Conservation (phyloP, 805 yeast genomes). For the Myxozyma geophila region DNA sequence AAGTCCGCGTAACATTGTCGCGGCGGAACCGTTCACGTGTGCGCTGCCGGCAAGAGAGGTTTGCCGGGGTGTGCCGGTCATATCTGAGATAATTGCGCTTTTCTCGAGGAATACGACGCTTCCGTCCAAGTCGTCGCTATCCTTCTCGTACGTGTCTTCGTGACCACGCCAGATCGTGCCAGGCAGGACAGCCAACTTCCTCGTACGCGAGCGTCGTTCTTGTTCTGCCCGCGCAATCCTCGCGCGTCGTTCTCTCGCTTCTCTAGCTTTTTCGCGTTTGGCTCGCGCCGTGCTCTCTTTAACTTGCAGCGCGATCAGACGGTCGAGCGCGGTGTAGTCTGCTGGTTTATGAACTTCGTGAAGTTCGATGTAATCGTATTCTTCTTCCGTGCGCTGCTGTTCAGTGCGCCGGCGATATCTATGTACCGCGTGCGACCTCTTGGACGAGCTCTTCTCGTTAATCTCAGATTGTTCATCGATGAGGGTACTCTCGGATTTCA, state of each 20-base stretch:
- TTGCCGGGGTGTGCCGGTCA: neutral
- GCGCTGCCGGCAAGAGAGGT: neutral
- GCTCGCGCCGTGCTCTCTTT: conserved; percentile 19
- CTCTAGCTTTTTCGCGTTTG: conserved; percentile 1
- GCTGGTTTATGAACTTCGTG: conserved; percentile 21
- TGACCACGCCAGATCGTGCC: neutral
- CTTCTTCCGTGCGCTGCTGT: conserved; percentile 7
- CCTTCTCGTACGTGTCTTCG: neutral
- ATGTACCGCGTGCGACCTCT: neutral
- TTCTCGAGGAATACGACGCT: conserved; percentile 18
- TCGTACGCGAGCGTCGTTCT: conserved; percentile 2
- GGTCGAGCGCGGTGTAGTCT: conserved; percentile 14
- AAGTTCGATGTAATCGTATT: conserved; percentile 31
- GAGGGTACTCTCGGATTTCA: conserved; percentile 28
- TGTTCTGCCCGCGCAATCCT: neutral
- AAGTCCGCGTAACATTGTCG: neutral
- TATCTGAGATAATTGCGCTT: conserved; percentile 8
- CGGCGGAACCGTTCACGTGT: conserved; percentile 13
- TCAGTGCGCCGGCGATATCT: conserved; percentile 2
- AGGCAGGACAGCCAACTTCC: conserved; percentile 1
- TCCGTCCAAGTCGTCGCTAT: conserved; percentile 8
- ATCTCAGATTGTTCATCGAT: neutral
- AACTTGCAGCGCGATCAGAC: conserved; percentile 14
- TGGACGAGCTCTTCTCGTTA: neutral
- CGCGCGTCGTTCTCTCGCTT: conserved; percentile 10